phyloP scores from a whole-genome alignment of 371 early-diverging fungal species.

The Mucor plumbeus region DNA sequence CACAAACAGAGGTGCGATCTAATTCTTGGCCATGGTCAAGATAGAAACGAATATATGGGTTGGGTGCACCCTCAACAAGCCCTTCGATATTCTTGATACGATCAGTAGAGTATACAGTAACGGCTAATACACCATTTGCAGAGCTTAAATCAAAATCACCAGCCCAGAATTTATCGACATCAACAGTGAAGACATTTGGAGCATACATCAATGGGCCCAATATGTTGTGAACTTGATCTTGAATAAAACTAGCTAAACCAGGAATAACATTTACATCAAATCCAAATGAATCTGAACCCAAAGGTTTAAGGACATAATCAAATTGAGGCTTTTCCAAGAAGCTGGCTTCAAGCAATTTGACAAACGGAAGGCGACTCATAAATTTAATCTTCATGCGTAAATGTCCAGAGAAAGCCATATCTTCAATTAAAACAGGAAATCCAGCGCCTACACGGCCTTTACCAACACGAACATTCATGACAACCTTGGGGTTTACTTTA shows the following conservation, averaged over 20 bases:
- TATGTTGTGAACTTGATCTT: constrained; percentile 76
- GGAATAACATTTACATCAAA: constrained; percentile 87
- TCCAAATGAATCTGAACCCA: constrained; percentile 87
- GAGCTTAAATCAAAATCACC: constrained; percentile 62
- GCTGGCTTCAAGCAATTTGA: constrained; percentile 87
- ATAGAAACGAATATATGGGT: constrained; percentile 81
- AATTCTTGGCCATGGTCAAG: constrained; percentile 79
- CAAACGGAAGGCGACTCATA: constrained; percentile 87
- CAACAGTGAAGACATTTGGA: constrained; percentile 84
- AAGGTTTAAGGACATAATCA: constrained; percentile 94
- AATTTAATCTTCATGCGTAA: constrained; percentile 84
- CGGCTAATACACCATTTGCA: constrained; percentile 86
- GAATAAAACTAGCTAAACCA: constrained; percentile 80
- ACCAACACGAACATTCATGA: constrained; percentile 88
- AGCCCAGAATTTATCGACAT: constrained; percentile 82
- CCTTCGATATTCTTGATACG: constrained; percentile 67
- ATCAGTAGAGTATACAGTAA: constrained; percentile 79
- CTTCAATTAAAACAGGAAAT: constrained; percentile 91
- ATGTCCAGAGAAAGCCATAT: constrained; percentile 91
- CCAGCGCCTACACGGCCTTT: constrained; percentile 90
- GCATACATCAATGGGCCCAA: constrained; percentile 84
- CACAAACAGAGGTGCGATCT: constrained; percentile 62
- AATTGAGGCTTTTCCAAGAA: constrained; percentile 90
- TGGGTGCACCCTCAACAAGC: constrained; percentile 72
- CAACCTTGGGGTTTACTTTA: constrained; percentile 90